Conservation (phyloP, 2,329 filamentous ascomycete species). For the Penicillium sclerotigenum region DNA sequence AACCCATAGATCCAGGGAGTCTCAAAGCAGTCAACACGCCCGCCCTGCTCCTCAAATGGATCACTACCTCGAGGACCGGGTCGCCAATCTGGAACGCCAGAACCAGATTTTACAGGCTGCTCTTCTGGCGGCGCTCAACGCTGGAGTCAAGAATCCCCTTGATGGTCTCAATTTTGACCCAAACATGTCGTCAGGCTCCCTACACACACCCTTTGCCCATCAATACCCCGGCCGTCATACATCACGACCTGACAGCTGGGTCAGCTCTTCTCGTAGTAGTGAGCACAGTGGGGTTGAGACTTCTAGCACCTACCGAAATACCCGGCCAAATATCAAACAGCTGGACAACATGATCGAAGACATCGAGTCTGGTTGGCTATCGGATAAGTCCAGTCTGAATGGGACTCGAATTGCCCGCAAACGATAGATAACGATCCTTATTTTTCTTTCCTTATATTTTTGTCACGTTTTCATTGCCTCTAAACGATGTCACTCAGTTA, state of each 20-base stretch:
- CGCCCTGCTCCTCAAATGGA: conserved; percentile 14
- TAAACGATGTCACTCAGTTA: background rate
- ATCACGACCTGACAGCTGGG: conserved; percentile 30
- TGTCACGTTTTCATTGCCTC: background rate
- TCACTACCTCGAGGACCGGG: conserved; percentile 37
- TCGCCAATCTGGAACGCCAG: conserved; percentile 41
- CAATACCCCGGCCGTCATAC: conserved; percentile 14
- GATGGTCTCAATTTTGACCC: conserved; percentile 26
- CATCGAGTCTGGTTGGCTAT: conserved; percentile 33
- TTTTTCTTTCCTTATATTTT: background rate
- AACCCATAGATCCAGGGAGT: conserved; percentile 21
- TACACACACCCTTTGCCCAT: conserved; percentile 15
- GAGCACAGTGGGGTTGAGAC: conserved; percentile 26
- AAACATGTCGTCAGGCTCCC: conserved; percentile 21
- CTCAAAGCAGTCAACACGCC: conserved; percentile 16
- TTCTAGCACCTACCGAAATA: conserved; percentile 16
- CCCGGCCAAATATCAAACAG: conserved; percentile 26
- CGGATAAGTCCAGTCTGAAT: conserved; percentile 24
- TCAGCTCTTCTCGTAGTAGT: conserved; percentile 30
- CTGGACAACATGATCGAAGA: conserved; percentile 34
- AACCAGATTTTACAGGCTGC: conserved; percentile 45
- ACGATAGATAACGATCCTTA: conserved; percentile 8
- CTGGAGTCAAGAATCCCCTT: conserved; percentile 33
- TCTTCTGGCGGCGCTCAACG: conserved; percentile 40
- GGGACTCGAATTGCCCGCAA: conserved; percentile 11